Evolutionary conservation across 129 eudicot genomes (phyloP).

Genomic region (Rutidosis leptorrhynchoides): DNA sequence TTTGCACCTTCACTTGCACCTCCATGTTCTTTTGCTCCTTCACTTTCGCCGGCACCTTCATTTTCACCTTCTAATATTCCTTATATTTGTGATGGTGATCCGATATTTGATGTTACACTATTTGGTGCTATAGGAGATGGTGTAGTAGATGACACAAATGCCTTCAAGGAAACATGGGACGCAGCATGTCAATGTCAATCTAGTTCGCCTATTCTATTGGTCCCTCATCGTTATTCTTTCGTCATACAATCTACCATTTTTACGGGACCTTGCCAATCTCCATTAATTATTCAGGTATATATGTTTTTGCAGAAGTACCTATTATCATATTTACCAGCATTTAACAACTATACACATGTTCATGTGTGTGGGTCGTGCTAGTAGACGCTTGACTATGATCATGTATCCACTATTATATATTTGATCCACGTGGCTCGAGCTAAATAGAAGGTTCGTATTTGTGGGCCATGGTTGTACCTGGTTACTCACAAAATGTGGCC

Average conservation of each 20-base stretch:
- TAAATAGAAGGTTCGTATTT: no score
- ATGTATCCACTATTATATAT: background rate
- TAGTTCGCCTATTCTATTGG: conserved; percentile 31
- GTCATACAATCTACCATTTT: conserved; percentile 61
- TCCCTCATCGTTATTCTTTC: conserved; percentile 56
- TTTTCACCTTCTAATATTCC: conserved; percentile 17
- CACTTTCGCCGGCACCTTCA: background rate
- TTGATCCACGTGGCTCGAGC: background rate
- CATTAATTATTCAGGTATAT: conserved; percentile 55
- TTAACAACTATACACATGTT: background rate
- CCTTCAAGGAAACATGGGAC: conserved; percentile 75
- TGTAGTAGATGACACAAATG: conserved; percentile 51
- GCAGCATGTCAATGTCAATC: conserved; percentile 45
- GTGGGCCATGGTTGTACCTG: no score
- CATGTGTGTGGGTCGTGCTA: background rate
- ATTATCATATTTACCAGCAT: background rate
- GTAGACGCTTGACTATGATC: background rate
- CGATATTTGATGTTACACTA: conserved; percentile 42
- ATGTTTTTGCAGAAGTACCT: background rate
- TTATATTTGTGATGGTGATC: background rate
- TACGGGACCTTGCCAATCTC: conserved; percentile 65
- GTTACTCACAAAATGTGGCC: no score
- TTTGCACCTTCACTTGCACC: background rate
- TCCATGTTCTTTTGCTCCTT: background rate
- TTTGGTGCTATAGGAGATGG: conserved; percentile 86